Evolutionary conservation across 2,329 filamentous ascomycete genomes (phyloP).

Genomic region (Raffaelea ambrosiae): DNA sequence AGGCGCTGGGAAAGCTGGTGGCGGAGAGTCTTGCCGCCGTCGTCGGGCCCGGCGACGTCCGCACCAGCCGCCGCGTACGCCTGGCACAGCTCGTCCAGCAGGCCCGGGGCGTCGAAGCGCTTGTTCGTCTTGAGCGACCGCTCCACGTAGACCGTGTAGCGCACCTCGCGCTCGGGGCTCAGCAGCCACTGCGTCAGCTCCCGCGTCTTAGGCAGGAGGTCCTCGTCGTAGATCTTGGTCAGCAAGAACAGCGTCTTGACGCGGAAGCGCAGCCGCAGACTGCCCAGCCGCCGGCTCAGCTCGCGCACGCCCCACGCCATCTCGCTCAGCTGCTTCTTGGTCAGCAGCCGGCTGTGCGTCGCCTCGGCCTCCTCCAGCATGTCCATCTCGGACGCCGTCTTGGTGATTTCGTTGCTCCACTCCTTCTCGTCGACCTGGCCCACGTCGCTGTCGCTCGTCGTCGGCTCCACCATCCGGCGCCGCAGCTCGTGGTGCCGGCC

Average conservation of each 20-base stretch:
- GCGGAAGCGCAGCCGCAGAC: conserved; percentile 71
- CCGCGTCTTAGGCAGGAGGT: conserved; percentile 67
- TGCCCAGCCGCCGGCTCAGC: conserved; percentile 76
- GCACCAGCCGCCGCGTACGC: conserved; percentile 26
- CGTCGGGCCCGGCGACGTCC: conserved; percentile 22
- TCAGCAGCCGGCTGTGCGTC: conserved; percentile 65
- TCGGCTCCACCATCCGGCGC: conserved; percentile 27
- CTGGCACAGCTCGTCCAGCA: conserved; percentile 53
- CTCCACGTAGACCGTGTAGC: conserved; percentile 78
- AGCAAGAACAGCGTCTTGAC: conserved; percentile 80
- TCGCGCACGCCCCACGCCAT: conserved; percentile 96
- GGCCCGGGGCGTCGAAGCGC: conserved; percentile 62
- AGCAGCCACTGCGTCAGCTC: conserved; percentile 77
- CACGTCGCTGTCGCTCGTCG: conserved; percentile 30
- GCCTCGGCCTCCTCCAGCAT: conserved; percentile 19
- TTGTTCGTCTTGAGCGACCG: conserved; percentile 62
- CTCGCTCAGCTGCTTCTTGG: conserved; percentile 88
- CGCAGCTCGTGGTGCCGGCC: conserved; percentile 14
- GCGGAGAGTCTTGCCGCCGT: conserved; percentile 14
- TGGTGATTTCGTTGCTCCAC: conserved; percentile 39
- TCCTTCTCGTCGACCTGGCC: conserved; percentile 50
- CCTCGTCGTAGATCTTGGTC: conserved; percentile 84
- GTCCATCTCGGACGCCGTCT: conserved; percentile 30
- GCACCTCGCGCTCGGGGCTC: conserved; percentile 54
- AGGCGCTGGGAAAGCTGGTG: conserved; percentile 44